Evolutionary conservation across 2,329 filamentous ascomycete genomes (phyloP), one percentile per base, ranked within the genome.

Genomic region (Cladosporium halotolerans): DNA sequence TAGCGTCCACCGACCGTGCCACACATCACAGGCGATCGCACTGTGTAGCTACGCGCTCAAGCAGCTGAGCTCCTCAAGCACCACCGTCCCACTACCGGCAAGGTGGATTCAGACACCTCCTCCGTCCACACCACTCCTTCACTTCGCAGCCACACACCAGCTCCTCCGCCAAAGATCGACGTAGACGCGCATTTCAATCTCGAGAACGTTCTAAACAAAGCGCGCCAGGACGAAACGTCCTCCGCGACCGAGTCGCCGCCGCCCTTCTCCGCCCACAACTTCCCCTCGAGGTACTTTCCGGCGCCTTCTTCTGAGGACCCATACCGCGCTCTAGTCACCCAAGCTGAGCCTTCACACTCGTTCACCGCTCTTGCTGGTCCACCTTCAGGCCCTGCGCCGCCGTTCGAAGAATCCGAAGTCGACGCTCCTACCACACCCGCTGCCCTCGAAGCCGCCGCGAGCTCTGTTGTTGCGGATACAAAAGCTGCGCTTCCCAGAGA

Each of bases 401-500:
- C 75, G 50, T 73, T 76, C 55, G 72, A 76, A 53, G 64, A 66
- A 53, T 57, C 61, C 11, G 51, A 53, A 36, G 57, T 59, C 41
- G 53, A 57, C 9, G 55, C 59, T 40, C 53, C 56, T 58, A 76
- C 78, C 62, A 53, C 43, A 46, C 43, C 51, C 11, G 43, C 11
- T 42, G 51, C 51, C 31, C 36, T 53, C 19, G 68, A 71, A 61
- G 71, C 74, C 55, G 73, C 76, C 40, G 76, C 77, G 53, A 75
- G 76, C 33, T 72, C 72, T 50, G 74, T 79, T 61, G 74, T 80
- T 63, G 82, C 83, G 60, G 89, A 95, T 68, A 92, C 89, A 66
- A 95, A 96, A 73, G 84, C 86, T 64, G 88, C 85, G 48, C 83
- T 95, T 66, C 86, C 88, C n/a, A 79, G 76, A 62, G 90, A 95